Conservation (phyloP, 768 basidiomycete genomes). For the Serendipita sp. region DNA sequence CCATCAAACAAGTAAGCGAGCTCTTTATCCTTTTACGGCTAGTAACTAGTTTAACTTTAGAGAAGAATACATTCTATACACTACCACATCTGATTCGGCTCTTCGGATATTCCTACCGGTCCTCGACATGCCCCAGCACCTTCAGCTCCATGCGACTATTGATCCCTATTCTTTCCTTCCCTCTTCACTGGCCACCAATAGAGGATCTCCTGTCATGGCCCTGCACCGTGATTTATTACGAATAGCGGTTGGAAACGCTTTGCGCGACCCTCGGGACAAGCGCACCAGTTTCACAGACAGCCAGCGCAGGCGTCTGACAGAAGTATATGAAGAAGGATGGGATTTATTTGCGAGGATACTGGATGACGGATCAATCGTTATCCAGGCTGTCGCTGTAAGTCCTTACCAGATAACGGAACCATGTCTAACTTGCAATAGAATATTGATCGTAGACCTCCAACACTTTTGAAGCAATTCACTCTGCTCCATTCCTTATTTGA, state of each 20-base stretch:
- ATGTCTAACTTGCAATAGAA: constrained; percentile 34
- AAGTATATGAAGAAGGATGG: constrained; percentile 57
- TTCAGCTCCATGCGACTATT: constrained; percentile 71
- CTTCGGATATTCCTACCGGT: constrained; percentile 78
- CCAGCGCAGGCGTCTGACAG: constrained; percentile 33
- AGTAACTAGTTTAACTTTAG: constrained; percentile 22
- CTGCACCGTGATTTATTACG: constrained; percentile 47
- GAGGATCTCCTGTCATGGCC: constrained; percentile 43
- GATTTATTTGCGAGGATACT: constrained; percentile 64
- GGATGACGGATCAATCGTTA: constrained; percentile 52
- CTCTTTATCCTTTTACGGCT: constrained; percentile 9
- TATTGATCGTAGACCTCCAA: constrained; percentile 77
- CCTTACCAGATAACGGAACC: not conserved
- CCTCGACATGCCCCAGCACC: constrained; percentile 63
- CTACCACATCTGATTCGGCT: constrained; percentile 66
- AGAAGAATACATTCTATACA: constrained; percentile 65
- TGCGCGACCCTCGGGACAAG: constrained; percentile 19
- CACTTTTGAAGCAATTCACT: constrained; percentile 57
- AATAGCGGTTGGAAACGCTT: constrained; percentile 27
- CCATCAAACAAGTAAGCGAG: constrained; percentile 45
- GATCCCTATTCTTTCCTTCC: constrained; percentile 51
- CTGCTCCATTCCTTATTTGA: constrained; percentile 45
- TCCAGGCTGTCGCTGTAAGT: constrained; percentile 59
- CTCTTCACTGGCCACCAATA: constrained; percentile 21
- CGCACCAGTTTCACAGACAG: constrained; percentile 24